Conservation (phyloP, 2,329 filamentous ascomycete genomes). For the Rutstroemia sp. region DNA sequence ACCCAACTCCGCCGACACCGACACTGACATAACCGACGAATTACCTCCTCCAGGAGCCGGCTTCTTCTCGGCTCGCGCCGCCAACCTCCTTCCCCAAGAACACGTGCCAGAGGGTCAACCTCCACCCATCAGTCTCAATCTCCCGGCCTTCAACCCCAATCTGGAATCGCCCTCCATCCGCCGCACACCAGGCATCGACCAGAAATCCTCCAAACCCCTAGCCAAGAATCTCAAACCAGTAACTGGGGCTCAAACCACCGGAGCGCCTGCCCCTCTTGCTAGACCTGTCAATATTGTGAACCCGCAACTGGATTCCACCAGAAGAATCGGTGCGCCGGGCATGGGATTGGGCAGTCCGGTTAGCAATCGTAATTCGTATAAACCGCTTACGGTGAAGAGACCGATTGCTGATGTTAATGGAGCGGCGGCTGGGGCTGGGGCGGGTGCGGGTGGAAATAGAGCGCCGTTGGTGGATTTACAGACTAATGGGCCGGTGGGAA, state of each 20-base stretch:
- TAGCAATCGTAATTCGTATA: constrained; percentile 51
- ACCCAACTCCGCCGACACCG: constrained; percentile 8
- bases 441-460: constrained; percentile 6
- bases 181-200: constrained; percentile 82
- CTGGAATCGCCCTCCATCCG: constrained; percentile 78
- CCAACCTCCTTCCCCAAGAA: constrained; percentile 45
- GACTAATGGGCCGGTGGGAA: constrained; percentile 21
- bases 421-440: not conserved
- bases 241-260: constrained; percentile 23
- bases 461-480: constrained; percentile 25
- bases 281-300: constrained; percentile 39
- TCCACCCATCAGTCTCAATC: constrained; percentile 36
- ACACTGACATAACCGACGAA: constrained; percentile 13
- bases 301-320: constrained; percentile 44
- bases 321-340: constrained; percentile 53
- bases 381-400: constrained; percentile 46
- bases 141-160: constrained; percentile 62
- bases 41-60: constrained; percentile 31
- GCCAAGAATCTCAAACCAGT: constrained; percentile 49
- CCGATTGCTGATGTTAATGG: constrained; percentile 13
- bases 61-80: constrained; percentile 66
- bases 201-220: constrained; percentile 66
- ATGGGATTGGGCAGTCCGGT: constrained; percentile 37
- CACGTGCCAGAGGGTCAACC: constrained; percentile 13
- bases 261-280: constrained; percentile 19